Evolutionary conservation across 345 rosid genomes (phyloP).

Genomic region (Eucalyptus brandiana): DNA sequence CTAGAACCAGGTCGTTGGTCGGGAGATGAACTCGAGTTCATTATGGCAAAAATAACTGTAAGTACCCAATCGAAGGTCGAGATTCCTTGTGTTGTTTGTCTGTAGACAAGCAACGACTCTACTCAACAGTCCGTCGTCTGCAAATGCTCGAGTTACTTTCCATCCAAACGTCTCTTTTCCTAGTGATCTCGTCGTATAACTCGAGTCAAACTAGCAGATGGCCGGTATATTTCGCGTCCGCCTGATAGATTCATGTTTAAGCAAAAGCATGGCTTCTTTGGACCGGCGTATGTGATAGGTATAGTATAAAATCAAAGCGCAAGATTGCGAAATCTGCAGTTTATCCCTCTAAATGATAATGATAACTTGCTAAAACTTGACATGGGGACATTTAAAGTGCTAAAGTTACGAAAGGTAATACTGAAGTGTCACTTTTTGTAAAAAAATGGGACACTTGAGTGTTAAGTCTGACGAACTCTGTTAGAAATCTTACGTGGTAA

Average conservation of each 20-base stretch:
- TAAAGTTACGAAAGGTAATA: too few species aligned
- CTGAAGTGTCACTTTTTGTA: rapidly evolving
- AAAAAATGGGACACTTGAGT: rapidly evolving
- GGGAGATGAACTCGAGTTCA: neutral
- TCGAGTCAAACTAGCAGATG: neutral
- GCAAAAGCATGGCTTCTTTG: neutral
- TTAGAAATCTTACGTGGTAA: rapidly evolving
- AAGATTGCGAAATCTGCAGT: neutral
- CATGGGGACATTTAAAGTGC: rapidly evolving
- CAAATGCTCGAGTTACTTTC: neutral
- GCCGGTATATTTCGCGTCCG: neutral
- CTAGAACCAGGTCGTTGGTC: neutral
- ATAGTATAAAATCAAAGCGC: neutral
- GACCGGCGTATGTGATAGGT: neutral
- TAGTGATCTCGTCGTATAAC: neutral
- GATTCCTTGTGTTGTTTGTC: neutral
- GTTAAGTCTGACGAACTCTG: rapidly evolving
- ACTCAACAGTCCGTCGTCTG: neutral
- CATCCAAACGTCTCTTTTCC: neutral
- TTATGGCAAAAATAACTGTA: neutral
- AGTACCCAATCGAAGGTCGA: neutral
- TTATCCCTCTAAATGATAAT: neutral
- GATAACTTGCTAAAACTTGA: neutral
- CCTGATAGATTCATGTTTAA: neutral
- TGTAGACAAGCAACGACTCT: neutral